A percentile compares a stretch with the other conserved stretches of the same genome.
These are phyloP conservation scores for Avena atlantica DNA, from an alignment of 176 grass and related monocot species.

Conservation along the genomic window DNA sequence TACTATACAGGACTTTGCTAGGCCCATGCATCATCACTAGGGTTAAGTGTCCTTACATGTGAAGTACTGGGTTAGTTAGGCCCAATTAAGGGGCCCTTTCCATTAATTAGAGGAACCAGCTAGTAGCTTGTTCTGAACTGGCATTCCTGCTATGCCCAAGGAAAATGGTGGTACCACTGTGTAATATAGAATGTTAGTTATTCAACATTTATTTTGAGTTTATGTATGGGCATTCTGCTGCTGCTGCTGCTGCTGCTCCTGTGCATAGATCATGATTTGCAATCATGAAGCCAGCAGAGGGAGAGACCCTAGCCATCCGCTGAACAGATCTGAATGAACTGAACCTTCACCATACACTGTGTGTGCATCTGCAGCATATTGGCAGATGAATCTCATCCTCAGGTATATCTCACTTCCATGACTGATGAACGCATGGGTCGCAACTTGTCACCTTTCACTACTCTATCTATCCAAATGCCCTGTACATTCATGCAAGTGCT, in stretches of 20 bases:
- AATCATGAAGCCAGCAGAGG: constrained; percentile 42
- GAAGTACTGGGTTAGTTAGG: constrained; percentile 43
- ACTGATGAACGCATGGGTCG: background rate
- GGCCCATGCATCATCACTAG: constrained; percentile 3
- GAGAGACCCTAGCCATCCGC: constrained; percentile 6
- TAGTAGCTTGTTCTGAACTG: constrained; percentile 23
- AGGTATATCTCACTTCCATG: background rate
- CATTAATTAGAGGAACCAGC: constrained; percentile 18
- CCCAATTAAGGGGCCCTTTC: constrained; percentile 23
- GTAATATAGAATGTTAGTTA: constrained; percentile 26
- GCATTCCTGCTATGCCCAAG: constrained; percentile 26
- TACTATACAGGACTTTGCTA: constrained; percentile 1
- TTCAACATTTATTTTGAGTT: constrained; percentile 31
- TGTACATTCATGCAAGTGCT: constrained; percentile 18
- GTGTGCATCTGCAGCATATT: constrained; percentile 26
- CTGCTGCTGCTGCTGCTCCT: background rate
- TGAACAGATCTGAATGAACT: constrained; percentile 32
- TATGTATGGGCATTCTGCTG: constrained; percentile 6
- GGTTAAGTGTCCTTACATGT: constrained; percentile 37
- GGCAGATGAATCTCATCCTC: constrained; percentile 30
- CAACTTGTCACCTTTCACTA: background rate
- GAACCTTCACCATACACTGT: constrained; percentile 35
- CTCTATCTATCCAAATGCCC: constrained; percentile 8
- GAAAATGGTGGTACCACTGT: background rate
- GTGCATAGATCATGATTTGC: constrained; percentile 45